Percentiles rank a stretch among this genome's conserved stretches.
phyloP scores from a whole-genome alignment of 2,329 filamentous ascomycete species.

The Metarhizium brunneum region DNA sequence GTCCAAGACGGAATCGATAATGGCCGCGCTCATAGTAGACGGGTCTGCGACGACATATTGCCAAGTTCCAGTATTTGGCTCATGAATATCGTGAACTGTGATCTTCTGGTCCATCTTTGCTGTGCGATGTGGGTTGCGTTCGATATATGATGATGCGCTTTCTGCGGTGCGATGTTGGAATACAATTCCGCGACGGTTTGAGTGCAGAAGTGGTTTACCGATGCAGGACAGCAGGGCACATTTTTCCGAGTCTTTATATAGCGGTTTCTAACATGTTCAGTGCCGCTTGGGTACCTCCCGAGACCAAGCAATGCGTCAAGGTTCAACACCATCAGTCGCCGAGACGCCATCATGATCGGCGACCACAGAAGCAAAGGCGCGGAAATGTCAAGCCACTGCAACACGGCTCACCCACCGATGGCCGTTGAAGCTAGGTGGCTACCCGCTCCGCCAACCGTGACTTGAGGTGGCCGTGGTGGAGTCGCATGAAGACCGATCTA shows the following conservation, averaged over 20 bases:
- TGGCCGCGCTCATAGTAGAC: constrained; percentile 34
- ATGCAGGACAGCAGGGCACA: no score
- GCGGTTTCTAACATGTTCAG: no score
- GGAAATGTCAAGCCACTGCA: not conserved
- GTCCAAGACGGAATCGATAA: constrained; percentile 55
- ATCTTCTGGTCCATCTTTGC: constrained; percentile 18
- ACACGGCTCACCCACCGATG: not conserved
- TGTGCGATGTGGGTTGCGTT: no score
- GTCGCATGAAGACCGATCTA: not conserved
- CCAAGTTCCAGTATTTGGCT: constrained; percentile 40
- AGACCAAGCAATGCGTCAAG: not conserved
- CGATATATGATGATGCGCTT: no score
- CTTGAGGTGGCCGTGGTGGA: not conserved
- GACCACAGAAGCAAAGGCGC: not conserved
- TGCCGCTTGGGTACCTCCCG: no score
- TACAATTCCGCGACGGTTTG: no score
- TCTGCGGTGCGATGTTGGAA: no score
- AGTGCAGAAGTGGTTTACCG: no score
- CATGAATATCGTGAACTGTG: constrained; percentile 27
- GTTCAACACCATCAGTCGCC: not conserved
- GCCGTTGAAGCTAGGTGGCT: not conserved
- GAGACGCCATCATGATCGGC: not conserved
- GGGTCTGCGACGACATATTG: constrained; percentile 53
- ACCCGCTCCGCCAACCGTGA: not conserved
- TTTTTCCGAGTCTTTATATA: no score